These are phyloP conservation scores for Dryadomyces sulphureus DNA, from an alignment of 2,329 filamentous ascomycete species.

Conservation along the genomic window DNA sequence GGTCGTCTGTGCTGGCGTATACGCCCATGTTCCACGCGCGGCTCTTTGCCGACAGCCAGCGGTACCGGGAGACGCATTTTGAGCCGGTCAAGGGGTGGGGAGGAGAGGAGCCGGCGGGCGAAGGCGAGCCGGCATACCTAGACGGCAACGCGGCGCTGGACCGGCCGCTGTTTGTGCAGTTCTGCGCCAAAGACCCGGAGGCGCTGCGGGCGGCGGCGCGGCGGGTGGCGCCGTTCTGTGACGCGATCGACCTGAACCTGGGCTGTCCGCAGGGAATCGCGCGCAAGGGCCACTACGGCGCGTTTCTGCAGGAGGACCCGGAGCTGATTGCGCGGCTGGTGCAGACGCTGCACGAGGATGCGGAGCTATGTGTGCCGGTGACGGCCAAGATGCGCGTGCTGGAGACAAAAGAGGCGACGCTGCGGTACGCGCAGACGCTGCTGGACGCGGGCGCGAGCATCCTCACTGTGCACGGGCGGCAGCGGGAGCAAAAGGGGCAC, in stretches of 20 bases:
- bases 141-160: slow-evolving; percentile 80
- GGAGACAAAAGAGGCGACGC: slow-evolving; percentile 71
- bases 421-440: slow-evolving; percentile 81
- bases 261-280: slow-evolving; percentile 96
- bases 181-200: slow-evolving; percentile 81
- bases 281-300: slow-evolving; percentile 76
- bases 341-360: slow-evolving; percentile 61
- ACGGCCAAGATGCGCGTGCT: slow-evolving; percentile 91
- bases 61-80: slow-evolving; percentile 70
- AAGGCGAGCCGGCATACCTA: slow-evolving; percentile 36
- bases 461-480: slow-evolving; percentile 79
- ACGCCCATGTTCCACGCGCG: slow-evolving; percentile 94
- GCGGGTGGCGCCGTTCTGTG: slow-evolving; percentile 72
- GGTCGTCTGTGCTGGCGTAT: slow-evolving; percentile 63
- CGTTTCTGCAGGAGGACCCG: slow-evolving; percentile 90
- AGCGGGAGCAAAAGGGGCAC: slow-evolving; percentile 88
- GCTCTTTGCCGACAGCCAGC: slow-evolving; percentile 61
- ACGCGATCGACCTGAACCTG: slow-evolving; percentile 89
- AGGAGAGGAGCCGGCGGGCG: slow-evolving; percentile 16
- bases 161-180: slow-evolving; percentile 86
- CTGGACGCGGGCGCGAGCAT: slow-evolving; percentile 81
- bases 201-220: slow-evolving; percentile 65
- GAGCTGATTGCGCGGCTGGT: slow-evolving; percentile 71
- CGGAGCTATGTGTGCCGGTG: slow-evolving; percentile 64
- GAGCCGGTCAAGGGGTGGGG: slow-evolving; percentile 38